Conservation (phyloP, 139 green algal genomes). For the Chlamydomonas sphaeroides region DNA sequence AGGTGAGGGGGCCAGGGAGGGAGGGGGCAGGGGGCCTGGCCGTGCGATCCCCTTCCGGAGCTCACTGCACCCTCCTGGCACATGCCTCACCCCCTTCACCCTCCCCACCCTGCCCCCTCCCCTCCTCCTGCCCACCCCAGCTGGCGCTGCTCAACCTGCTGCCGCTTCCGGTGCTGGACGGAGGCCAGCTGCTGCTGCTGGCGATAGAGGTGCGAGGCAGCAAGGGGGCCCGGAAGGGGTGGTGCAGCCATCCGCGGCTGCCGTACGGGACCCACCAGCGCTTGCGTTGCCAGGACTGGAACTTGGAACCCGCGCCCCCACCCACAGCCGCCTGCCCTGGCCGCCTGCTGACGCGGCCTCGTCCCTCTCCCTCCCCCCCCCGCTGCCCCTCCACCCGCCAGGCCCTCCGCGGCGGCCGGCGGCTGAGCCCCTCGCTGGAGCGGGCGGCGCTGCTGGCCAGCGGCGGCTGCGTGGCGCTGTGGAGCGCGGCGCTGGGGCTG, state of each 20-base stretch:
- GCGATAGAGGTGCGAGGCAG: slow-evolving; percentile 9
- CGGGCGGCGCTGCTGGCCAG: slow-evolving; percentile 10
- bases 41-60: too few relatives aligned
- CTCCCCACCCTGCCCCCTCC: neutral
- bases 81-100: too few relatives aligned
- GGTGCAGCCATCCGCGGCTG: too few relatives aligned
- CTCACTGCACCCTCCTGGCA: too few relatives aligned
- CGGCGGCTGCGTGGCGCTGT: too few relatives aligned
- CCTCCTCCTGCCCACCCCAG: neutral
- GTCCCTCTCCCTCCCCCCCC: neutral
- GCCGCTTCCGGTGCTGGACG: slow-evolving; percentile 26
- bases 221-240: neutral
- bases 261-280: too few relatives aligned
- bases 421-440: neutral
- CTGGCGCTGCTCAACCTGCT: slow-evolving; percentile 22
- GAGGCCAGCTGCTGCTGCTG: slow-evolving; percentile 26
- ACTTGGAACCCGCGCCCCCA: too few relatives aligned
- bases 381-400: neutral
- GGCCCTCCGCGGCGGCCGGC: slow-evolving; percentile 14
- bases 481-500: neutral
- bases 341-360: neutral
- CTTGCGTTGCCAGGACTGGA: too few relatives aligned
- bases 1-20: too few relatives aligned
- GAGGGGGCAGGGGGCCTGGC: too few relatives aligned
- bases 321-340: neutral